Evolutionary conservation across 352 stramenopile genomes (phyloP).

Genomic region (Salisapilia sapeloensis): DNA sequence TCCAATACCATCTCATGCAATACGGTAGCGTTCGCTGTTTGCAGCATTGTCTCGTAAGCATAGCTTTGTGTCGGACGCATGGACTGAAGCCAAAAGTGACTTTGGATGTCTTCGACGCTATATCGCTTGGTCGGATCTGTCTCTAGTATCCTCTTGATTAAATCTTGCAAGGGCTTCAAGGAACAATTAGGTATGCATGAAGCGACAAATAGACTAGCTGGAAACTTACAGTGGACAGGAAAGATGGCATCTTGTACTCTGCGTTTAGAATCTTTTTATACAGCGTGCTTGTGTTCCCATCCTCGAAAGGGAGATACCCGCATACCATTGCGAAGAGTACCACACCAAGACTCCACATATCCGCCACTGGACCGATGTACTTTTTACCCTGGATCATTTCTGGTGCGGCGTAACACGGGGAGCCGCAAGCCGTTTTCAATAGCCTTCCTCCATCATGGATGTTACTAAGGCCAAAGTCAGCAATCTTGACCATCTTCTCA

Average conservation of each 20-base stretch:
- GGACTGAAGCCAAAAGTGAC: constrained; percentile 62
- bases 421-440: constrained; percentile 83
- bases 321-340: constrained; percentile 88
- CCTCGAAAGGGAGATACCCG: constrained; percentile 84
- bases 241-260: constrained; percentile 71
- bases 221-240: constrained; percentile 30
- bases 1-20: constrained; percentile 24
- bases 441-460: constrained; percentile 62
- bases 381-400: constrained; percentile 85
- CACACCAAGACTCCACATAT: constrained; percentile 87
- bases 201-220: background rate
- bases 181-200: background rate
- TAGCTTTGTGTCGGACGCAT: constrained; percentile 3
- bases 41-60: constrained; percentile 4
- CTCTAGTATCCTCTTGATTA: constrained; percentile 75
- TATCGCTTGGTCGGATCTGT: constrained; percentile 66
- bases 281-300: constrained; percentile 81
- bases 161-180: constrained; percentile 35
- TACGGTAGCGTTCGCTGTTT: constrained; percentile 1
- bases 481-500: constrained; percentile 69
- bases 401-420: constrained; percentile 83
- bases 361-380: constrained; percentile 69
- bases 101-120: constrained; percentile 52
- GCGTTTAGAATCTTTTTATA: constrained; percentile 88
- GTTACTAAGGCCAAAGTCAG: constrained; percentile 88